Conservation (phyloP, 192 early-diverging fungal species). For the Coemansia sp. region DNA sequence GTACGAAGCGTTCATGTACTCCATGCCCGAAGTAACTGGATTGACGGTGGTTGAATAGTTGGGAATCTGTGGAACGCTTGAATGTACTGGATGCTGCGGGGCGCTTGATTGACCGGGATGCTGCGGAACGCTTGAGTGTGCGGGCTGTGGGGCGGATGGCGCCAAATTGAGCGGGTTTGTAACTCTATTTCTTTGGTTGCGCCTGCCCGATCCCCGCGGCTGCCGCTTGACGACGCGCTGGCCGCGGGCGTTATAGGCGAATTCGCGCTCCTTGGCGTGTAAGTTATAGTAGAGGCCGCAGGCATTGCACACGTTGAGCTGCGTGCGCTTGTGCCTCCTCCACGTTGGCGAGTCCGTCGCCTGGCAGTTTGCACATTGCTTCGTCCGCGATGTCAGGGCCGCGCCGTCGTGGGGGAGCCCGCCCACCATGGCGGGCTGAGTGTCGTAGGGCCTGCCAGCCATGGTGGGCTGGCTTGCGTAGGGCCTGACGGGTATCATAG, state of each 20-base stretch:
- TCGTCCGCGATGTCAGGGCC: not conserved
- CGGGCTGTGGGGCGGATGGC: not conserved
- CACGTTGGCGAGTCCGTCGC: conserved; percentile 21
- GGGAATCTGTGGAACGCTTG: too few relatives aligned
- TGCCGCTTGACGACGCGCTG: conserved; percentile 19
- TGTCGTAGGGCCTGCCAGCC: too few relatives aligned
- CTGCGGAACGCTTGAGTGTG: too few relatives aligned
- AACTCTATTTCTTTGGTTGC: not conserved
- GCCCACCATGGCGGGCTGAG: too few relatives aligned
- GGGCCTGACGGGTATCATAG: too few relatives aligned
- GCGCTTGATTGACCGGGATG: too few relatives aligned
- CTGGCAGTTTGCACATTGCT: conserved; percentile 1
- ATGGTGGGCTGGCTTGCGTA: too few relatives aligned
- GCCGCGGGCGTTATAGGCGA: conserved; percentile 6
- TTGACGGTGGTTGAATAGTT: too few relatives aligned
- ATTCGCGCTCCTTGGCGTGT: conserved; percentile 15
- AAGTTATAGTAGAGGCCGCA: conserved; percentile 32
- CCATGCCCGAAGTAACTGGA: not conserved
- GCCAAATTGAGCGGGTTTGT: not conserved
- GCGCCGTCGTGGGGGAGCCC: too few relatives aligned
- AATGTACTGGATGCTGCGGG: too few relatives aligned
- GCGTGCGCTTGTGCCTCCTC: conserved; percentile 10
- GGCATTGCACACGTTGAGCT: conserved; percentile 23
- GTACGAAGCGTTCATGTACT: not conserved
- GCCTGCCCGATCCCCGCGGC: conserved; percentile 9